Base-by-base conservation (phyloP, 169 alveolate genomes). In the Cryptosporidium sp. region DNA sequence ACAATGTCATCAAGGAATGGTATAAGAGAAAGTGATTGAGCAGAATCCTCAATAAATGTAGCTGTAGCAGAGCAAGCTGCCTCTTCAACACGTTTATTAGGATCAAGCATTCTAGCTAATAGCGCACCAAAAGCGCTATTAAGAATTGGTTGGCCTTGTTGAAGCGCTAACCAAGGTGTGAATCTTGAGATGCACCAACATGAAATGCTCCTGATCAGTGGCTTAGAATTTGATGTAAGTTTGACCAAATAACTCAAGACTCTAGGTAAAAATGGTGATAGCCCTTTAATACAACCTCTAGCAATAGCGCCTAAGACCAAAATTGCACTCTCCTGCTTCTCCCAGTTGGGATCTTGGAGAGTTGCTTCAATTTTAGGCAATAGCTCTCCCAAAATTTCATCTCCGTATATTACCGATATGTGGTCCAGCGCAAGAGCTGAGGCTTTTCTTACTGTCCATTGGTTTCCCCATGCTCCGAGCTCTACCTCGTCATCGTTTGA, bases 41-140 rank as follows among this genome's bases (percentile, higher is more conserved):
- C 48, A 21, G 96, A 94, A 14, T 91, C 95, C 65, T 96, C 98
- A 31, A 94, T 96, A 56, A 96, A 87, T 35, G 97, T 91, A 18
- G 98, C 97, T 68, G 95, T 92, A 52, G 98, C 96, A 39, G 97
- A 94, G 91, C 98, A 96, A 1, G 98, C 98, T 1, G 98, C 97
- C 91, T 96, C 98, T 87, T 96, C 98, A 31, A 96, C 98, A n/a
- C 97, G 85, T 75, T 96, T 96, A 92, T 95, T 96, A 42, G 95
- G 91, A 85, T 96, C 98, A 44, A 95, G 75, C 85, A 96, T 93
- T 18, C 96, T 87, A 60, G 86, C 68, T 62, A 95, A 75, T 37
- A 96, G 87, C 72, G 91, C 92, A 60, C 73, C 86, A 56, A 92
- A 75, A 23, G 91, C 93, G 2, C 85, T 69, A 33, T 80, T 69